Base-by-base conservation (phyloP, 129 eudicot species). In the Calendula officinalis region DNA sequence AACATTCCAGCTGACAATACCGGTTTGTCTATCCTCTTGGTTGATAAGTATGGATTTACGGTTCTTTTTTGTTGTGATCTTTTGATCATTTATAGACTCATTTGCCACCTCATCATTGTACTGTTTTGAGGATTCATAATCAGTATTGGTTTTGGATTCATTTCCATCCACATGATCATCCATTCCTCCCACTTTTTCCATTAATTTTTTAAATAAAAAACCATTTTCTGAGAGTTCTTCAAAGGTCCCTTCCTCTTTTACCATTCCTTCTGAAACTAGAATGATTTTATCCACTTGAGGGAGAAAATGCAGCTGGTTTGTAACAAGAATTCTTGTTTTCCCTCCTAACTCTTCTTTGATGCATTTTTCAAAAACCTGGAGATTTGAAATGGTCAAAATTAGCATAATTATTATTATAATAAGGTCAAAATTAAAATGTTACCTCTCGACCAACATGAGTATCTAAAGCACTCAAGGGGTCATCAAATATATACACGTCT, bases 11-110 rank as follows among this genome's bases (percentile, higher is more conserved):
- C 98, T 88, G 67, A 92, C 91, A 69, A 88, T 82, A 16, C 98
- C 98, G 5, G 98, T 92, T 73, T 88, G 96, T 52, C 98, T 77
- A 69, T 92, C 98, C 81, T 92, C 98, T 81, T 88, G 86, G 77
- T 79, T 88, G 69, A 92, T 81, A 53, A 92, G 91, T 68, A 88
- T 64, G 62, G 95, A 83, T 76, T 85, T 85, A 12, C 80, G 84
- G 17, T 77, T 88, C 82, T 53, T 79, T 70, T 72, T 81, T 15
- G 62, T 68, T 27, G 73, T 56, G 37, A 56, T 35, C 37, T 68
- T 70, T 33, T 67, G 56, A 67, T 76, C 86, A 58, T 66, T 56
- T 17, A 69, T 52, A 8, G 55, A 45, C 49, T 76, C 94, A 67
- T 45, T 42, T 12, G 11, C 39, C 60, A 47, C 69, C 44, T 84